phyloP scores from a whole-genome alignment of 495 filamentous ascomycete species.

The Hyphodiscus hymeniophilus region DNA sequence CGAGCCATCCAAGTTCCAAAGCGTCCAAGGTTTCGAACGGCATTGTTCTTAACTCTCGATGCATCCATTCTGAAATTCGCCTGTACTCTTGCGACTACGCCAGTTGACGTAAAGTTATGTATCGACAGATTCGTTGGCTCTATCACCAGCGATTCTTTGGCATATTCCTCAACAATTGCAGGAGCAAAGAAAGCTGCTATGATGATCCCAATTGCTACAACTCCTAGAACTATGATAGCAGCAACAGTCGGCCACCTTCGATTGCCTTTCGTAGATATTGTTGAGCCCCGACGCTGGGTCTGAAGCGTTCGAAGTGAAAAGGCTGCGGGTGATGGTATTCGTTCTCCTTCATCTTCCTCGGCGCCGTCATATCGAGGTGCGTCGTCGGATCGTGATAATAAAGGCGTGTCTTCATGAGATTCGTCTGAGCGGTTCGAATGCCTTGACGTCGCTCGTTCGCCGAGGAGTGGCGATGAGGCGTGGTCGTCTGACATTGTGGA shows the following conservation, averaged over 20 bases:
- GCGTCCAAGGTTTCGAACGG: conserved; percentile 65
- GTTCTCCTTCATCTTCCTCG: conserved; percentile 24
- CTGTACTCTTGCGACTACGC: conserved; percentile 68
- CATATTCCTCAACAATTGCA: conserved; percentile 73
- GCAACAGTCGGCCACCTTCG: conserved; percentile 30
- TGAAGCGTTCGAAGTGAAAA: conserved; percentile 18
- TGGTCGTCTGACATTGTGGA: conserved; percentile 37
- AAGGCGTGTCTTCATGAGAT: conserved; percentile 43
- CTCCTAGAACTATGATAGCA: conserved; percentile 33
- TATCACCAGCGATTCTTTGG: conserved; percentile 70
- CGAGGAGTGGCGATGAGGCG: conserved; percentile 31
- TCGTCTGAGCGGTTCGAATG: conserved; percentile 25
- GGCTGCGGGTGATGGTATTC: conserved; percentile 17
- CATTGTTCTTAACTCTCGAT: conserved; percentile 55
- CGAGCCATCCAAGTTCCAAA: conserved; percentile 75
- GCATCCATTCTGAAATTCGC: conserved; percentile 76
- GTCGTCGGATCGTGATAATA: conserved; percentile 32
- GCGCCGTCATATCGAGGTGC: conserved; percentile 40
- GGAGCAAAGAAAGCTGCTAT: conserved; percentile 71
- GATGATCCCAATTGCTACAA: conserved; percentile 35
- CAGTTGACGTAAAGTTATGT: conserved; percentile 68
- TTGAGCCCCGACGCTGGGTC: conserved; percentile 6
- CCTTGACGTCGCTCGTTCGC: conserved; percentile 26
- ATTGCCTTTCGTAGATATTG: conserved; percentile 10
- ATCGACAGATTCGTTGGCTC: conserved; percentile 75